Evolutionary conservation across 768 basidiomycete species (phyloP).

Genomic region (Coprinopsis sp.): DNA sequence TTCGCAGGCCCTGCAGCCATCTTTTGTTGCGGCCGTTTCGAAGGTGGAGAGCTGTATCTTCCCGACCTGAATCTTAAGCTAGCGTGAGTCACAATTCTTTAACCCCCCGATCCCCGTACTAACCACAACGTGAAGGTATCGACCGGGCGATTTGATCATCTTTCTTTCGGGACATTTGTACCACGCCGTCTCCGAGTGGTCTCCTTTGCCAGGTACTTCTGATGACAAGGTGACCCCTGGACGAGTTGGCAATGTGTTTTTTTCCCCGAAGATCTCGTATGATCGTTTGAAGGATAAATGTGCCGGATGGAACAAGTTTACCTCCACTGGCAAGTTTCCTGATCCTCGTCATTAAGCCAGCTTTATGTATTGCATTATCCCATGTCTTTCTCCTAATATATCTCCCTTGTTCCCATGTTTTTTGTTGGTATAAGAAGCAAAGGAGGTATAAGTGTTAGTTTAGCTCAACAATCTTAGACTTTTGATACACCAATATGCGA

Average conservation of each 20-base stretch:
- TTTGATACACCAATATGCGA: too few relatives aligned
- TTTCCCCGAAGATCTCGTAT: conserved; percentile 13
- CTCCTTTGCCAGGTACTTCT: background rate
- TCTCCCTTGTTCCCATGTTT: too few relatives aligned
- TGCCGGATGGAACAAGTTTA: background rate
- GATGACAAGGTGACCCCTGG: conserved; percentile 11
- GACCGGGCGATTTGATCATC: conserved; percentile 13
- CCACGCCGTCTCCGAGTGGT: conserved; percentile 10
- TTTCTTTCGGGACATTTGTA: conserved; percentile 15
- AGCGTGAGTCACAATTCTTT: conserved; percentile 9
- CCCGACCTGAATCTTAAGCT: conserved; percentile 15
- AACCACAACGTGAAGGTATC: conserved; percentile 13
- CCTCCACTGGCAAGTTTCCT: background rate
- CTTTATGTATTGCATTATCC: too few relatives aligned
- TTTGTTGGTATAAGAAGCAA: too few relatives aligned
- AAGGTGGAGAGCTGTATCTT: conserved; percentile 15
- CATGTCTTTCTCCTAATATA: too few relatives aligned
- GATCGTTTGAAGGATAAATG: conserved; percentile 3
- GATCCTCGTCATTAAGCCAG: too few relatives aligned
- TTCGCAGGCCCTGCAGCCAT: conserved; percentile 16
- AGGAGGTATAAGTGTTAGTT: too few relatives aligned
- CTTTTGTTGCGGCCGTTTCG: conserved; percentile 13
- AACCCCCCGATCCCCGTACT: background rate
- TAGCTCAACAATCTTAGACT: too few relatives aligned
- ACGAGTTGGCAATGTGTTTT: conserved; percentile 13